A percentile compares a stretch with the other conserved stretches of the same genome.
Conservation (phyloP, 2,329 filamentous ascomycete species). For the Phialocephala sp. region DNA sequence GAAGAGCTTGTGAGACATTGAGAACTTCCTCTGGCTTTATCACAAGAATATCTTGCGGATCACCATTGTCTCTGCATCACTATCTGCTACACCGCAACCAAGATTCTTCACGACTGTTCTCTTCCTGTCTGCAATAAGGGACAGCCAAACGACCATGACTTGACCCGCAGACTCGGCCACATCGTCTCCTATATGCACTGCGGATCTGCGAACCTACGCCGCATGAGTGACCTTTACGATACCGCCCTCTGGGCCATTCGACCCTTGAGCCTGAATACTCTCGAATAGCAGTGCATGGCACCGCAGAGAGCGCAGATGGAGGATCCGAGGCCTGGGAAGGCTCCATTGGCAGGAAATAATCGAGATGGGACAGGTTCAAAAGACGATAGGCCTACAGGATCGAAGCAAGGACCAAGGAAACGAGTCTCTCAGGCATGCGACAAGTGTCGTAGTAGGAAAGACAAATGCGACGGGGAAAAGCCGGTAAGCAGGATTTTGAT, state of each 20-base stretch:
- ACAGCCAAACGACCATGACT: background rate
- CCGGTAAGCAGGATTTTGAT: conserved; percentile 43
- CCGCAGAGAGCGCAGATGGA: conserved; percentile 7
- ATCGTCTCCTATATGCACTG: background rate
- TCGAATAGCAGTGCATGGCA: conserved; percentile 2
- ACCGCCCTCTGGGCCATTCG: conserved; percentile 5
- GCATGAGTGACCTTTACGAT: conserved; percentile 3
- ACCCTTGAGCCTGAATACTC: background rate
- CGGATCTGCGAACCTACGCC: background rate
- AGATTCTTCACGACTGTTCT: background rate
- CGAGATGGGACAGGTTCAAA: conserved; percentile 21
- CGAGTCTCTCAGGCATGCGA: conserved; percentile 59
- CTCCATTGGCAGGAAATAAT: conserved; percentile 19
- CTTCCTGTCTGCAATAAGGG: background rate
- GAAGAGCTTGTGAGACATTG: conserved; percentile 4
- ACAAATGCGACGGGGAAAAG: conserved; percentile 66
- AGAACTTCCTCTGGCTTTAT: background rate
- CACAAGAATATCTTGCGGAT: background rate
- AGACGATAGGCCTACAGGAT: conserved; percentile 27
- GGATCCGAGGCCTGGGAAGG: conserved; percentile 18
- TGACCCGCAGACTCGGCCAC: background rate
- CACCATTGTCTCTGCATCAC: background rate
- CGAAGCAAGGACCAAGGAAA: conserved; percentile 38
- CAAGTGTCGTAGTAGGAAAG: conserved; percentile 58
- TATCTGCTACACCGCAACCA: background rate